A percentile compares a stretch with the other conserved stretches of the same genome.
Evolutionary conservation across 1,139 yeast species (phyloP).

Genomic region (Geotrichum macrosporum): DNA sequence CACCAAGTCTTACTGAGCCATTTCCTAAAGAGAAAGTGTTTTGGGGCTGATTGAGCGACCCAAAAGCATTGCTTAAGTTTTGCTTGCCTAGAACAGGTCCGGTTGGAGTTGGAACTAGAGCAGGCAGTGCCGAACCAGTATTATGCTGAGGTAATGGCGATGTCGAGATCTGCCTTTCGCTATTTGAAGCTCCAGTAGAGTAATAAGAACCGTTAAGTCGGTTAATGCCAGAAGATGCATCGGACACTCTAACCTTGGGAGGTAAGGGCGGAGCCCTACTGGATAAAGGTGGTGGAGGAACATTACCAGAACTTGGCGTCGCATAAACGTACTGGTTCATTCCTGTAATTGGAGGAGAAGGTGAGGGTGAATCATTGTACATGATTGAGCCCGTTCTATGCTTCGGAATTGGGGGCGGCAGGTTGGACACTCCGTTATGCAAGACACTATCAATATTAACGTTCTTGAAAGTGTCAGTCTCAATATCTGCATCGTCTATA

Average conservation of each 20-base stretch:
- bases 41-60: conserved; percentile 11
- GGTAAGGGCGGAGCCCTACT: conserved; percentile 22
- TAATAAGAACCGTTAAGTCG: no score
- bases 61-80: conserved; percentile 8
- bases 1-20: conserved; percentile 8
- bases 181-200: no score
- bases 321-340: conserved; percentile 9
- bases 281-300: no score
- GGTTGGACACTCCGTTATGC: conserved; percentile 38
- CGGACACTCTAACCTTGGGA: conserved; percentile 15
- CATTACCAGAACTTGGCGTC: neutral
- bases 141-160: conserved; percentile 13
- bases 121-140: conserved; percentile 11
- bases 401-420: conserved; percentile 24
- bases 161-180: neutral
- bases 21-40: neutral
- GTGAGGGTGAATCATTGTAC: conserved; percentile 10
- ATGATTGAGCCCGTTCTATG: conserved; percentile 15
- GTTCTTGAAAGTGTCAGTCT: conserved; percentile 36
- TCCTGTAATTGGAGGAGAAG: conserved; percentile 15
- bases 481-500: conserved; percentile 37
- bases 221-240: neutral
- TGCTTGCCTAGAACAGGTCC: conserved; percentile 13
- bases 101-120: conserved; percentile 16
- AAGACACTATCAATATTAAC: conserved; percentile 41